Conservation (phyloP, 2,329 filamentous ascomycete species). For the Talaromyces sp. region DNA sequence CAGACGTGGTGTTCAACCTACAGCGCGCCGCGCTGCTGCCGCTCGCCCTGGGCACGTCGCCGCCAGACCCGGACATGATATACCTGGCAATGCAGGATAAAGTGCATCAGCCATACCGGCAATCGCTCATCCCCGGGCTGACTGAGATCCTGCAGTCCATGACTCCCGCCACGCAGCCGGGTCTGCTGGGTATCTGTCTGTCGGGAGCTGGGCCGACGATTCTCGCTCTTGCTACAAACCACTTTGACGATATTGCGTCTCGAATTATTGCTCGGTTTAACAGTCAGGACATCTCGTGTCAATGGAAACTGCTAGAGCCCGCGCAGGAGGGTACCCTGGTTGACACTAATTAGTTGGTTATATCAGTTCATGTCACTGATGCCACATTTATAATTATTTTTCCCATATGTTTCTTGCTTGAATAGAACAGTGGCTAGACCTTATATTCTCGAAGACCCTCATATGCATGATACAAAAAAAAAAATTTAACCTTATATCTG, state of each 20-base stretch:
- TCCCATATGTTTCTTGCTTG: no score
- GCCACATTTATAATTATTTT: not conserved
- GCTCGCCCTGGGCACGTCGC: slow-evolving; percentile 81
- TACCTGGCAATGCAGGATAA: slow-evolving; percentile 99
- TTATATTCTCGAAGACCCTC: not conserved
- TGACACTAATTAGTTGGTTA: slow-evolving; percentile 14
- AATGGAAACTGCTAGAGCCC: slow-evolving; percentile 84
- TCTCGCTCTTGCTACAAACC: slow-evolving; percentile 80
- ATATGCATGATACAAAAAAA: not conserved
- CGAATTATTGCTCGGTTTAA: slow-evolving; percentile 73
- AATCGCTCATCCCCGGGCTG: slow-evolving; percentile 84
- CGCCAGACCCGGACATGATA: slow-evolving; percentile 88
- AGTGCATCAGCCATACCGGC: slow-evolving; percentile 93
- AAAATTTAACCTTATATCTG: not conserved
- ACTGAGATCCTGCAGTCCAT: slow-evolving; percentile 87
- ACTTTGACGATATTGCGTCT: slow-evolving; percentile 82
- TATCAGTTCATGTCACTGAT: not conserved
- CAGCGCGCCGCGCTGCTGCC: slow-evolving; percentile 89
- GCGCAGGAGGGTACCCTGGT: slow-evolving; percentile 60
- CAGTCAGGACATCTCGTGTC: slow-evolving; percentile 62
- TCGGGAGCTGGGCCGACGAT: slow-evolving; percentile 95
- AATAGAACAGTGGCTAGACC: no score
- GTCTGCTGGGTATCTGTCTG: slow-evolving; percentile 87
- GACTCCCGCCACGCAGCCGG: slow-evolving; percentile 79
- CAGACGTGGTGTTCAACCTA: slow-evolving; percentile 88